Conservation (phyloP, 352 stramenopile genomes). For the Phytopythium chamaehyphon region DNA sequence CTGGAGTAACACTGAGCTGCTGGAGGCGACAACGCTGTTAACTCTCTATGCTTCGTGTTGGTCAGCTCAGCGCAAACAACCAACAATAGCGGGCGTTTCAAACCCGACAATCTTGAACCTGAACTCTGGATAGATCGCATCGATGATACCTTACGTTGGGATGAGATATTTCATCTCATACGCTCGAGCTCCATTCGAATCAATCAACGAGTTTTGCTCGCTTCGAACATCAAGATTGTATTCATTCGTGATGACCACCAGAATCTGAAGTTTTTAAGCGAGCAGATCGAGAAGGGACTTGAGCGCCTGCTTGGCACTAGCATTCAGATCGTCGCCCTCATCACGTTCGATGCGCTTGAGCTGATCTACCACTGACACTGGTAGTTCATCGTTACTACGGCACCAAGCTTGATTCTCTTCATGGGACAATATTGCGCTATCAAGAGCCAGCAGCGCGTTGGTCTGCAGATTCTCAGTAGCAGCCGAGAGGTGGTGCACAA, state of each 20-base stretch:
- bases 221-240: too few species aligned
- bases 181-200: too few species aligned
- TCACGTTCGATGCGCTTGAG: slow-evolving; percentile 41
- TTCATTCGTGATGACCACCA: too few species aligned
- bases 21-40: too few species aligned
- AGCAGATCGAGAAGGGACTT: slow-evolving; percentile 43
- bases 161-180: too few species aligned
- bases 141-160: too few species aligned
- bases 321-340: slow-evolving; percentile 46
- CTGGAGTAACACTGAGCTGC: too few species aligned
- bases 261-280: neutral
- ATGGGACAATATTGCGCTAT: slow-evolving; percentile 48
- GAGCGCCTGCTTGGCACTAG: slow-evolving; percentile 47
- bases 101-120: too few species aligned
- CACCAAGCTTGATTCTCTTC: slow-evolving; percentile 47
- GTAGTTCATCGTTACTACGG: slow-evolving; percentile 20
- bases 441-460: slow-evolving; percentile 62
- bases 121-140: too few species aligned
- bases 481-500: slow-evolving; percentile 43
- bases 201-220: neutral
- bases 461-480: slow-evolving; percentile 55
- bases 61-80: too few species aligned
- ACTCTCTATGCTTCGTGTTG: too few species aligned
- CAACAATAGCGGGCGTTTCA: too few species aligned
- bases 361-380: slow-evolving; percentile 15